A percentile compares a stretch with the other conserved stretches of the same genome.
These are phyloP conservation scores for Colletotrichum sp. DNA, from an alignment of 2,329 filamentous ascomycete genomes.

Conservation along the genomic window DNA sequence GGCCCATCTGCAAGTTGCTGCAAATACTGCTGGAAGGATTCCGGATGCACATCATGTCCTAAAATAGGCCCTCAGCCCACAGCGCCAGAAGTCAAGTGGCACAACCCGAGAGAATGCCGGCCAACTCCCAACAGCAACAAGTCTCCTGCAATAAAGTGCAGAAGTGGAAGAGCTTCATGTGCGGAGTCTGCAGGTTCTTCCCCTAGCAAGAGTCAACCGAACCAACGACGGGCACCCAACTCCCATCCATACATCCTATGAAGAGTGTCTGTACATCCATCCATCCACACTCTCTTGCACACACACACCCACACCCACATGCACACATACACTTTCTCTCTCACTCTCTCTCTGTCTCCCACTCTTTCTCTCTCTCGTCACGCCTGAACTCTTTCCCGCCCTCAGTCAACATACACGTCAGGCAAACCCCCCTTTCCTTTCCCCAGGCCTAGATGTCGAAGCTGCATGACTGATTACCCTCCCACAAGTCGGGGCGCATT, in stretches of 20 bases:
- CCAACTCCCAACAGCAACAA: conserved; percentile 2
- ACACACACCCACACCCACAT: not conserved
- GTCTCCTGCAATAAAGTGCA: conserved; percentile 14
- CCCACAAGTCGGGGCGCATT: not conserved
- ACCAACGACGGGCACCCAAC: conserved; percentile 1
- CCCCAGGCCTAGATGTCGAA: not conserved
- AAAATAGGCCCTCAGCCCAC: conserved; percentile 18
- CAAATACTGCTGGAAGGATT: not conserved
- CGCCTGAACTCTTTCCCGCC: not conserved
- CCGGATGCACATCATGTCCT: conserved; percentile 20
- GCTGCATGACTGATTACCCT: not conserved
- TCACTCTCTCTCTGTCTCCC: not conserved
- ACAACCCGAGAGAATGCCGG: conserved; percentile 17
- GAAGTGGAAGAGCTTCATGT: conserved; percentile 15
- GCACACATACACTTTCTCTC: not conserved
- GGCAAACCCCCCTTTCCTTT: not conserved
- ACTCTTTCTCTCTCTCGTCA: not conserved
- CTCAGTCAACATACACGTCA: not conserved
- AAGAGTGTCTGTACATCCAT: not conserved
- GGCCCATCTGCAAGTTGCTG: conserved; percentile 4
- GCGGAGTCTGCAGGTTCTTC: conserved; percentile 5
- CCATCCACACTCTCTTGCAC: not conserved
- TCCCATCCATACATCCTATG: not conserved
- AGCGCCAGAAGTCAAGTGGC: conserved; percentile 5
- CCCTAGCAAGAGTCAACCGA: conserved; percentile 1